These are phyloP conservation scores for Penicillium ochrochloron DNA, from an alignment of 495 filamentous ascomycete species.

Conservation along the genomic window DNA sequence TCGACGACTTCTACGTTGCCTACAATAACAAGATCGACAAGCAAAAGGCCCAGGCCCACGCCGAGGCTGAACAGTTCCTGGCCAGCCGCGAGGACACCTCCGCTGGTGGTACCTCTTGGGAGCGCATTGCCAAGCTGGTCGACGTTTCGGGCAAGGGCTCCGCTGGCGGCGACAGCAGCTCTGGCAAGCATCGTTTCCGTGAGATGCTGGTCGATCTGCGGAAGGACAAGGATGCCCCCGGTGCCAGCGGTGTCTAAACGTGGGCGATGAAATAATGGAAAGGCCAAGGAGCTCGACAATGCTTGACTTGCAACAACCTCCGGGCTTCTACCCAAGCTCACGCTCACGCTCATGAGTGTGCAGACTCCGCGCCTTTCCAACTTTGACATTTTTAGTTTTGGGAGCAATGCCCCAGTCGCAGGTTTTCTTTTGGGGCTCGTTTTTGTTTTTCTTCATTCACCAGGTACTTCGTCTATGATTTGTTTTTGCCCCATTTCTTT, in stretches of 20 bases:
- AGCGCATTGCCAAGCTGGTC: constrained; percentile 94
- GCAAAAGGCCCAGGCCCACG: constrained; percentile 76
- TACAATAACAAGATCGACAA: constrained; percentile 98
- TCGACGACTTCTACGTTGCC: constrained; percentile 99
- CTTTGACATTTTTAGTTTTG: constrained; percentile 23
- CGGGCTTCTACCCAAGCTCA: constrained; percentile 13
- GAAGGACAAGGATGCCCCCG: constrained; percentile 94
- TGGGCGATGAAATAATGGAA: not conserved
- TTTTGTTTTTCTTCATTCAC: not conserved
- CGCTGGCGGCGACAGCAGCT: constrained; percentile 81
- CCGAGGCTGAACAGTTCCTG: constrained; percentile 94
- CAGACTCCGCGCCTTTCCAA: not conserved
- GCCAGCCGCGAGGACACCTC: constrained; percentile 87
- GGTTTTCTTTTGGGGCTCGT: constrained; percentile 21
- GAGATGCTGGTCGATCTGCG: constrained; percentile 85
- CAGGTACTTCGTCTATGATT: not conserved
- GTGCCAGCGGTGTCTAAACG: constrained; percentile 58
- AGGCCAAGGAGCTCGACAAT: constrained; percentile 8
- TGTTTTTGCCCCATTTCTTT: constrained; percentile 18
- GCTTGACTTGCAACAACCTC: constrained; percentile 10
- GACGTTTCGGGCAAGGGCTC: constrained; percentile 93
- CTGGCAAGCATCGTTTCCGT: constrained; percentile 92
- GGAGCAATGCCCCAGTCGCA: constrained; percentile 17
- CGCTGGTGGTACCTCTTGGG: constrained; percentile 95
- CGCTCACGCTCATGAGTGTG: not conserved